Base-by-base conservation (phyloP, 805 yeast genomes). In the Ogataea ganodermae region DNA sequence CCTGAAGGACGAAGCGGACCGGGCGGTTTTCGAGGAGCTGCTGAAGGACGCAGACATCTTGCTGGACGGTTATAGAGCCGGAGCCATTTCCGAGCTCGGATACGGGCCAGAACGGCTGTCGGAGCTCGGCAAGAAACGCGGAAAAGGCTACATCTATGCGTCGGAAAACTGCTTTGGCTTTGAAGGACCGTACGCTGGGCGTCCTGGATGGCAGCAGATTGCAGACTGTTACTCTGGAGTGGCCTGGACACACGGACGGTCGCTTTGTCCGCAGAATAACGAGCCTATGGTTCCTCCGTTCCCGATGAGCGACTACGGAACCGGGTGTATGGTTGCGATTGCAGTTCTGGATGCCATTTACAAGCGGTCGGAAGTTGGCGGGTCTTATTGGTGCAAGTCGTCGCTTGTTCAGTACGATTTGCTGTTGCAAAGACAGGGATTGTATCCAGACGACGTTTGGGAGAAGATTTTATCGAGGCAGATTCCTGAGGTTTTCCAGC, bases 161-260 rank as follows among this genome's bases (percentile, higher is more conserved):
- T 54, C 66, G 14, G 71, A 67, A 47, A 63, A 66, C 44, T 52
- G 56, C 33, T 52, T 52, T 52, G 71, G 71, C 4, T 66, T 60
- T 41, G 49, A 51, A 28, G 71, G 70, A 16, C 64, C 59, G 23
- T 67, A 67, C 61, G 14, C 58, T 8, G 56, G 52, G n/a, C 48
- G 71, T 14, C 53, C 71, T 9, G 71, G 71, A 8, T 67, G 71
- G 71, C 71, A 67, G 51, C 71, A 67, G 48, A 67, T 67, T 45
- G 65, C 69, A 17, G 71, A 67, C 48, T 63, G 68, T 53, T 64
- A 55, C 20, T 53, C 65, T 24, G 71, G 71, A 2, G 64, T 67
- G 24, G 68, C 70, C 2, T 66, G 64, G 63, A 46, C 50, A 6
- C 70, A 67, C 38, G 71, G 71, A 13, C 27, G 45, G 26, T 51